phyloP scores from a whole-genome alignment of 2,329 filamentous ascomycete species.

The Monosporascus ibericus region DNA sequence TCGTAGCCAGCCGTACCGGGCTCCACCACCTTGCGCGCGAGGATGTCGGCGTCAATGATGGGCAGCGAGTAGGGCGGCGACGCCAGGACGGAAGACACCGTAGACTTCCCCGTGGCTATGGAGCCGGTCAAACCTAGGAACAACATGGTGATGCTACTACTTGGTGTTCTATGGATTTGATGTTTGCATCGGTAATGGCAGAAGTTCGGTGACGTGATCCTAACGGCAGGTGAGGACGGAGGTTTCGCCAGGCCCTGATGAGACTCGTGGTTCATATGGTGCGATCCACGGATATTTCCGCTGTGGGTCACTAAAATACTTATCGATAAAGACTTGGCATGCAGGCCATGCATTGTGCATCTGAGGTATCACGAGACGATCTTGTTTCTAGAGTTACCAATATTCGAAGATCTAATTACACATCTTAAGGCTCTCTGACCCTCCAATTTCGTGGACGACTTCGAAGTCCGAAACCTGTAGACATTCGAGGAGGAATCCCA shows the following conservation, averaged over 20 bases:
- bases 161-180: background rate
- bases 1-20: constrained; percentile 81
- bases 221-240: background rate
- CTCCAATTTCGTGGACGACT: no score
- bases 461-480: no score
- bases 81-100: constrained; percentile 78
- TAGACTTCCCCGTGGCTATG: constrained; percentile 97
- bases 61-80: constrained; percentile 78
- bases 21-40: constrained; percentile 90
- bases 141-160: constrained; percentile 56
- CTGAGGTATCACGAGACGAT: no score
- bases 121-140: constrained; percentile 94
- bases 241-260: background rate
- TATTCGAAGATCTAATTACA: no score
- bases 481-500: no score
- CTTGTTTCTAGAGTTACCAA: no score
- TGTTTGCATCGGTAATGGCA: background rate
- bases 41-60: constrained; percentile 87
- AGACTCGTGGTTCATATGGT: background rate
- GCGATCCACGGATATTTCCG: background rate
- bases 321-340: background rate
- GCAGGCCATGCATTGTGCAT: background rate
- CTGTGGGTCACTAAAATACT: background rate
- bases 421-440: no score
- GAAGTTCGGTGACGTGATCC: background rate